Percentiles rank a stretch among this genome's conserved stretches.
Conservation (phyloP, 495 filamentous ascomycete species). For the Penicillium subrubescens region DNA sequence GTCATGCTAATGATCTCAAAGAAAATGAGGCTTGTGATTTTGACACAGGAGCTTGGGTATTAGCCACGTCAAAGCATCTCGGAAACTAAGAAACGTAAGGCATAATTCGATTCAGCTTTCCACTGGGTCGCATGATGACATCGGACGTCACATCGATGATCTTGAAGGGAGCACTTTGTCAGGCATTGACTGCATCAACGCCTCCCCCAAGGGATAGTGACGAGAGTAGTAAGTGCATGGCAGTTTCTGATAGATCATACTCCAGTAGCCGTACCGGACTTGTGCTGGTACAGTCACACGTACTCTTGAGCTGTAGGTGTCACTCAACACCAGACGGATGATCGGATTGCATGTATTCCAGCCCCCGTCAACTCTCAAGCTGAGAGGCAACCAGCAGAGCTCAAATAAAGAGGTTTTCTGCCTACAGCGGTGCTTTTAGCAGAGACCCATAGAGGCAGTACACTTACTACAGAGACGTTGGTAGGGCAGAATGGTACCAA, state of each 20-base stretch:
- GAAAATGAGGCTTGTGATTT: background rate
- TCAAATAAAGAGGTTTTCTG: background rate
- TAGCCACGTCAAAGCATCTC: background rate
- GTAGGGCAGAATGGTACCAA: background rate
- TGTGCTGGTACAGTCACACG: background rate
- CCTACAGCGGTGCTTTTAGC: background rate
- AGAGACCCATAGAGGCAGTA: background rate
- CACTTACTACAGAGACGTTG: background rate
- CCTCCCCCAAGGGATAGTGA: slow-evolving; percentile 2
- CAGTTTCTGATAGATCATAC: slow-evolving; percentile 2
- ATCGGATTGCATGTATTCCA: background rate
- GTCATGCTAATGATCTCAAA: background rate
- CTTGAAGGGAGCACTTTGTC: background rate
- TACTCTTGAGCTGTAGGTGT: background rate
- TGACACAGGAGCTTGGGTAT: background rate
- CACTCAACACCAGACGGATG: background rate
- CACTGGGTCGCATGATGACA: background rate
- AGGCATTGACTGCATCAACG: background rate
- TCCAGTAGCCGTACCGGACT: background rate
- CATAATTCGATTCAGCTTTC: background rate
- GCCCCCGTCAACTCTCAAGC: background rate
- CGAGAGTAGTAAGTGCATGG: slow-evolving; percentile 1
- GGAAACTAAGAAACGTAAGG: background rate
- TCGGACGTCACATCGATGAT: background rate
- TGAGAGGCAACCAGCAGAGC: background rate